Evolutionary conservation across 2,329 filamentous ascomycete species (phyloP).

Genomic region (Pyrenochaeta sp.): DNA sequence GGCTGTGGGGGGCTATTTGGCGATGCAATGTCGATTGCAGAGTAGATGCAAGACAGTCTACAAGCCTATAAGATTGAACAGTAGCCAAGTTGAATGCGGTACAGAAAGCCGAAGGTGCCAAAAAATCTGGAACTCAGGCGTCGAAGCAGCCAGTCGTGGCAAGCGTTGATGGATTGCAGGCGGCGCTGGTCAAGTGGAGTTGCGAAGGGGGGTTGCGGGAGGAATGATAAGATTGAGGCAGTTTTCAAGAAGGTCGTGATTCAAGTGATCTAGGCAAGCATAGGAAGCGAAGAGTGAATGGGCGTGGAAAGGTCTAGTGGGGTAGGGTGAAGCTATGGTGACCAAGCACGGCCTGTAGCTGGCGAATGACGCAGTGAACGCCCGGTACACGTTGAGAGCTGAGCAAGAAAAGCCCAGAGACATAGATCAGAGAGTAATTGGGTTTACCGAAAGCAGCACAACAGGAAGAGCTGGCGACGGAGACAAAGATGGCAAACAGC

Average conservation of each 20-base stretch:
- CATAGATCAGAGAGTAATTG: background rate
- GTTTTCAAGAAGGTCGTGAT: conserved; percentile 1
- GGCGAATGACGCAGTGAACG: conserved; percentile 8
- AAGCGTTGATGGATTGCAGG: background rate
- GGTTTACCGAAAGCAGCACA: background rate
- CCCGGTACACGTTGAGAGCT: conserved; percentile 2
- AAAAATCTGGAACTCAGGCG: background rate
- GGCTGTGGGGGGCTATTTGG: background rate
- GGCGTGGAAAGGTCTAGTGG: conserved; percentile 1
- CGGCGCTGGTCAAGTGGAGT: background rate
- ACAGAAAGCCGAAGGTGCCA: background rate
- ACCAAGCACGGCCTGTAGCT: conserved; percentile 21
- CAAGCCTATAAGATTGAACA: background rate
- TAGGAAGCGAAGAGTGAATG: conserved; percentile 4
- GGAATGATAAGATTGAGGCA: background rate
- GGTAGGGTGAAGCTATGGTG: conserved; percentile 18
- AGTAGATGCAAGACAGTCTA: background rate
- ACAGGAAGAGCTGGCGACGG: background rate
- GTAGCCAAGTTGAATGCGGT: background rate
- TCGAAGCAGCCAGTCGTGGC: background rate
- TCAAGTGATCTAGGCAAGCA: background rate
- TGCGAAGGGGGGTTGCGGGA: background rate
- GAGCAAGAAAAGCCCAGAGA: background rate
- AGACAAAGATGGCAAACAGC: conserved; percentile 4
- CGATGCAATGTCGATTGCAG: conserved; percentile 1